Percentiles rank a stretch among this genome's conserved stretches.
phyloP scores from a whole-genome alignment of 2,329 filamentous ascomycete genomes.

The Corniculantispora saksenae region DNA sequence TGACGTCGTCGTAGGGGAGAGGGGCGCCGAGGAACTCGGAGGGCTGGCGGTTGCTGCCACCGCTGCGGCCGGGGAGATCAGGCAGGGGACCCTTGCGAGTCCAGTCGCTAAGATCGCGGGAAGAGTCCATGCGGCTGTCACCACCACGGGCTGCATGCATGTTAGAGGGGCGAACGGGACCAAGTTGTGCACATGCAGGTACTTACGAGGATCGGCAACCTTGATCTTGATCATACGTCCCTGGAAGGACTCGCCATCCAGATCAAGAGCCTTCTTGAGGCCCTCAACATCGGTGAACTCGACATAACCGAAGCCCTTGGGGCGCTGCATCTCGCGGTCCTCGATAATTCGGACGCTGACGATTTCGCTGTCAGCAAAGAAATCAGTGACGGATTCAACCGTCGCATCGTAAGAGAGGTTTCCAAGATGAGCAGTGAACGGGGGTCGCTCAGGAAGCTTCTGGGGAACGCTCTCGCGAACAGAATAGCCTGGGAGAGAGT shows the following conservation, averaged over 20 bases:
- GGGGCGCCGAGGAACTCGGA: slow-evolving; percentile 71
- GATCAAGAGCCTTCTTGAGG: slow-evolving; percentile 83
- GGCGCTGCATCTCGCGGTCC: slow-evolving; percentile 89
- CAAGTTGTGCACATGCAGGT: background rate
- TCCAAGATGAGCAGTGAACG: slow-evolving; percentile 92
- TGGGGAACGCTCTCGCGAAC: slow-evolving; percentile 73
- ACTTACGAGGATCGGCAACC: slow-evolving; percentile 94
- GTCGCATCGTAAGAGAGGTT: slow-evolving; percentile 96
- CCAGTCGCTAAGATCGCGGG: slow-evolving; percentile 86
- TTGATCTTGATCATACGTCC: slow-evolving; percentile 90
- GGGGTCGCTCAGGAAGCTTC: slow-evolving; percentile 81
- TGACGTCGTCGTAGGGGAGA: slow-evolving; percentile 90
- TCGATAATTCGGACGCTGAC: slow-evolving; percentile 94
- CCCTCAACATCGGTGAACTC: slow-evolving; percentile 89
- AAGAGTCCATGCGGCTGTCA: slow-evolving; percentile 59
- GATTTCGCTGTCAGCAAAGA: slow-evolving; percentile 83
- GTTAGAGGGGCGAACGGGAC: slow-evolving; percentile 35
- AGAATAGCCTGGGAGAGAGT: slow-evolving; percentile 51
- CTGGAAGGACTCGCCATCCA: slow-evolving; percentile 81
- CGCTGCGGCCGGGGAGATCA: slow-evolving; percentile 61
- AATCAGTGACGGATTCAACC: slow-evolving; percentile 76
- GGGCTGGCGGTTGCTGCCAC: slow-evolving; percentile 42
- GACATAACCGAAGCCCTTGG: slow-evolving; percentile 97
- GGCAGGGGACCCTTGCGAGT: slow-evolving; percentile 87
- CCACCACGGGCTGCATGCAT: slow-evolving; percentile 75